Base-by-base conservation (phyloP, 306 rosid genomes). In the Malus asiatica region DNA sequence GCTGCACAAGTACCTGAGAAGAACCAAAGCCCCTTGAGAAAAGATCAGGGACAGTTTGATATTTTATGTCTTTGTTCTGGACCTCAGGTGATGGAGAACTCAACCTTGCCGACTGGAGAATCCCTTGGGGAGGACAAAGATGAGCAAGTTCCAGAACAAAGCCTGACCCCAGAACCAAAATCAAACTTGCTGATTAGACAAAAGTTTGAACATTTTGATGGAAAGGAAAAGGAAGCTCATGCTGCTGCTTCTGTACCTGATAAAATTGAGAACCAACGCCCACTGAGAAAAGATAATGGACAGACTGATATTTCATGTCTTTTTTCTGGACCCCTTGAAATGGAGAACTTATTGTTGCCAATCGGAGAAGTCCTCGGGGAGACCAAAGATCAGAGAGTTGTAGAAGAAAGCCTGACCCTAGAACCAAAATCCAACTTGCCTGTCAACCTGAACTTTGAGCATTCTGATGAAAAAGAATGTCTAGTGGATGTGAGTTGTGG, bases 1-100 rank as follows among this genome's bases (percentile, higher is more conserved):
- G 73, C 15, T 33, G 70, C 45, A 76, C 78, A 67, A 70, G 38
- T 55, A 23, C 65, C 78, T 18, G 46, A 18, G 70, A 82, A 81
- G 53, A 63, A 61, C 58, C 75, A 74, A 55, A 66, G 68, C 75
- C 40, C 66, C 7, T 25, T 25, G 4, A 52, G 60, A 22, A 62
- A 86, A 51, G 65, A 66, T 64, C 74, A 27, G 23, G 83, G 40
- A 62, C 32, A 55, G 76, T 77, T 67, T 16, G 88, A 82, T 80
- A 69, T 66, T 40, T 45, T 16, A 15, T 61, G 15, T 63, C 55
- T 8, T 10, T 48, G 9, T 3, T 48, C 66, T 58, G 70, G 42
- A 52, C 68, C 57, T 22, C 23, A 4, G 10, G 11, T 61, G 38
- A 61, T 61, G 66, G 57, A 58, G 57, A 59, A 40, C 30, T 25